Base-by-base conservation (phyloP, 441 rosid species). In the Mallotus japonicus region DNA sequence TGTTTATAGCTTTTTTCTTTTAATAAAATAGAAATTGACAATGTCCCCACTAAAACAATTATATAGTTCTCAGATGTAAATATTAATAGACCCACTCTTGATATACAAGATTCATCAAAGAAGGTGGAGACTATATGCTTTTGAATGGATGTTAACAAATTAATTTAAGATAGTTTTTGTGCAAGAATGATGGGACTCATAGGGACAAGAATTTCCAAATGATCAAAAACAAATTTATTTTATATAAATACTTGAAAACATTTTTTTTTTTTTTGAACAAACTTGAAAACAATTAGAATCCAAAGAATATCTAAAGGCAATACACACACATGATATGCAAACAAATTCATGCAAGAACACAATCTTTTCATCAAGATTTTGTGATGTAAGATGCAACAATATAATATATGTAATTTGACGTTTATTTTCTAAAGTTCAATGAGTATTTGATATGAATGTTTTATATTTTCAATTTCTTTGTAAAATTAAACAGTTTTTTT, bases 41-140 rank as follows among this genome's bases (percentile, higher is more conserved):
- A 64, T 67, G 76, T 46, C 76, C 46, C 76, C 78, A 76, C 65
- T 5, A 50, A 32, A 13, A 42, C 77, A 73, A 77, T 73, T 6
- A 70, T 74, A 17, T 34, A 24, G 50, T 46, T 37, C 12, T 59
- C 55, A 17, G 42, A 19, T 70, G 66, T 44, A 59, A 79, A 57
- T 76, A 11, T 50, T 6, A 44, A 62, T 61, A 49, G 66, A 16
- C 71, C 76, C 71, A 74, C 54, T 16, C 49, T 55, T 44, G 65
- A 65, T n/a, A 47, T 49, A 28, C 32, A 28, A 67, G 47, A 14
- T 64, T 47, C 20, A 67, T 71, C 37, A 44, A 46, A 17, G 6
- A 34, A 67, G 17, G 22, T 50, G 40, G 3, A 61, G 61, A 51
- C 59, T 32, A 62, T 28, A 28, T 28, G 32, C 32, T 4, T 62